phyloP scores from a whole-genome alignment of 352 stramenopile genomes.

The Plasmopara halstedii region DNA sequence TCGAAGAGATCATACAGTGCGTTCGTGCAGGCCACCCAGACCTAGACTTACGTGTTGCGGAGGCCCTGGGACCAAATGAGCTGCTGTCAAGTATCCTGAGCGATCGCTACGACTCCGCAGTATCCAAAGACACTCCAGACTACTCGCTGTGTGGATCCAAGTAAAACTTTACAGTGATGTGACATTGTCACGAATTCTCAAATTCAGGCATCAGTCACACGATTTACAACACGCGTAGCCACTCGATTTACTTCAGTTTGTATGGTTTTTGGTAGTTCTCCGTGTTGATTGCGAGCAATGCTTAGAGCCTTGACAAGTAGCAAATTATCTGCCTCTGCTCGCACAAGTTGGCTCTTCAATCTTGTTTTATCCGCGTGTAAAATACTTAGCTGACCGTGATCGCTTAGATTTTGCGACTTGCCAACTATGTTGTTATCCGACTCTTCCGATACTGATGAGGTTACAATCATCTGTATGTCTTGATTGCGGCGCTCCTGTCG shows the following conservation, averaged over 20 bases:
- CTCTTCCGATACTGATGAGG: slow-evolving; percentile 4
- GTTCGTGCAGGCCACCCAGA: slow-evolving; percentile 32
- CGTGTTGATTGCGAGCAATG: slow-evolving; percentile 43
- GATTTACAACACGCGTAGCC: slow-evolving; percentile 26
- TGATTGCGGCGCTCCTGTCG: slow-evolving; percentile 27
- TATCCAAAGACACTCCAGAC: slow-evolving; percentile 19
- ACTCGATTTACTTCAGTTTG: slow-evolving; percentile 53
- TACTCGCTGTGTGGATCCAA: slow-evolving; percentile 12
- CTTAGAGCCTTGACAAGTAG: slow-evolving; percentile 60
- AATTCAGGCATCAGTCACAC: not conserved
- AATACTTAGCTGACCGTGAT: slow-evolving; percentile 24
- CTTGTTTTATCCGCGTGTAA: slow-evolving; percentile 39
- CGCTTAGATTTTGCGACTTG: slow-evolving; percentile 4
- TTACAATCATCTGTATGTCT: slow-evolving; percentile 29
- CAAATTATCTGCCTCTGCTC: slow-evolving; percentile 49
- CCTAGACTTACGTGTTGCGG: slow-evolving; percentile 52
- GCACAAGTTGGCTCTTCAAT: slow-evolving; percentile 55
- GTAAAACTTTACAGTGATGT: not conserved
- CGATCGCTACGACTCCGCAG: slow-evolving; percentile 44
- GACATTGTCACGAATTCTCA: not conserved
- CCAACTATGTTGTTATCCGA: not conserved
- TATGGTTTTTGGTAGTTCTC: slow-evolving; percentile 43
- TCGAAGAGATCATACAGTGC: slow-evolving; percentile 60
- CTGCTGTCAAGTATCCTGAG: slow-evolving; percentile 56
- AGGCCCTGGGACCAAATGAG: slow-evolving; percentile 55